Base-by-base conservation (phyloP, 2,329 filamentous ascomycete species). In the Fusarium protoensiforme region DNA sequence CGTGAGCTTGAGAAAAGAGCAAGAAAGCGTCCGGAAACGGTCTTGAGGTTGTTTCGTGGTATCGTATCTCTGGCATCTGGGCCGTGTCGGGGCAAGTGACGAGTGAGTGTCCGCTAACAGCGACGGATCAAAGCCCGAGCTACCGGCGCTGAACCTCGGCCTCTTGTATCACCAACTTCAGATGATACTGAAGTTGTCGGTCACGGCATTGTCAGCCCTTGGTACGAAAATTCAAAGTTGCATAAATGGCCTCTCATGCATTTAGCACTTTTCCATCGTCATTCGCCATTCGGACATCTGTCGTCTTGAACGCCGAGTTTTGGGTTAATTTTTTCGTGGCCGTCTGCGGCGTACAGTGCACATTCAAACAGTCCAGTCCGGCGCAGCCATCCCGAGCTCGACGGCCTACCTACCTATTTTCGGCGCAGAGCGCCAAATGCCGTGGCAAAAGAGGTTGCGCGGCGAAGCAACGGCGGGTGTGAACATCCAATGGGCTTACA, bases 401-500 rank as follows among this genome's bases (percentile, higher is more conserved):
- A 29, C 29, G 41, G 46, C 18, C 33, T 51, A n/a, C 41, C 33
- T 51, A n/a, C 41, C 41, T 31, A 62, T 20, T 36, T 22, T 48
- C 51, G 56, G 43, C n/a, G 64, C 54, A 63, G 57, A 38, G 48
- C 43, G 61, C 51, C 64, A 67, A 67, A 72, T 73, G 69, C 72
- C 66, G 69, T 73, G 66, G 72, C 72, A 68, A 72, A 71, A 60
- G 65, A 58, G 65, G 68, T 65, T 72, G 71, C 61, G 61, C 59
- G 54, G 65, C 48, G 65, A 53, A 65, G 56, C 59, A 48, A 58
- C 69, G 39, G 51, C 62, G 41, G 48, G 56, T 39, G 29, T 24
- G 38, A 18, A 62, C 66, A 36, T 41, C 65, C 68, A 69, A 72
- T 69, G 43, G 57, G 18, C 54, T 56, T 72, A 61, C 24, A 51